Conservation (phyloP, 306 rosid genomes). For the Vigna mungo region DNA sequence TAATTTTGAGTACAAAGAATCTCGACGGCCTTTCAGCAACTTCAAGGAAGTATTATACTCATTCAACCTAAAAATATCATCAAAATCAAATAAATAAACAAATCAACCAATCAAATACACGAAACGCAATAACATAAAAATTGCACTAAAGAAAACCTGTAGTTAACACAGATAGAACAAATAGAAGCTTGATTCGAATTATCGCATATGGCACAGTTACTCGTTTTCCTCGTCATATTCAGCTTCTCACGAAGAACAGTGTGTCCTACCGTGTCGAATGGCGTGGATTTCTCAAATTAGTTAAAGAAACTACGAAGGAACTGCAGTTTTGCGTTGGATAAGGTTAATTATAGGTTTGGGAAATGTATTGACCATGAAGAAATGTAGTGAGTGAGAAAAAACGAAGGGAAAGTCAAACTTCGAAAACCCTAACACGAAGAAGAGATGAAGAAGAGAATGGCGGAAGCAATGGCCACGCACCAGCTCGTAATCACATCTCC, state of each 20-base stretch:
- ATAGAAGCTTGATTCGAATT: conserved; percentile 77
- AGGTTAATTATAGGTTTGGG: conserved; percentile 1
- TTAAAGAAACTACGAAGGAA: conserved; percentile 12
- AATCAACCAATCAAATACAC: conserved; percentile 24
- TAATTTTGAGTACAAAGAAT: conserved; percentile 70
- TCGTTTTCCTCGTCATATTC: conserved; percentile 66
- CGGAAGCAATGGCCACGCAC: neutral
- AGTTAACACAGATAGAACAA: conserved; percentile 81
- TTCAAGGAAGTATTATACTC: conserved; percentile 61
- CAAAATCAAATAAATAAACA: neutral
- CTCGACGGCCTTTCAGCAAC: conserved; percentile 73
- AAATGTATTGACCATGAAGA: conserved; percentile 12
- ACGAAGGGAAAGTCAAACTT: neutral
- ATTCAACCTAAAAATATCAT: conserved; percentile 57
- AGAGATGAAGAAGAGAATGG: neutral
- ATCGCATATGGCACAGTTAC: conserved; percentile 82
- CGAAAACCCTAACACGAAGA: conserved; percentile 26
- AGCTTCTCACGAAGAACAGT: conserved; percentile 39
- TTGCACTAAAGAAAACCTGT: conserved; percentile 52
- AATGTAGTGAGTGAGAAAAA: neutral
- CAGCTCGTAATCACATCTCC: conserved; percentile 1
- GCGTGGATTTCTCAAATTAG: conserved; percentile 10
- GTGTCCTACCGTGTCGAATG: neutral
- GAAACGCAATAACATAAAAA: neutral
- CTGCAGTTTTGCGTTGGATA: neutral